Conservation (phyloP, 495 filamentous ascomycete species). For the Trichoderma parareesei region DNA sequence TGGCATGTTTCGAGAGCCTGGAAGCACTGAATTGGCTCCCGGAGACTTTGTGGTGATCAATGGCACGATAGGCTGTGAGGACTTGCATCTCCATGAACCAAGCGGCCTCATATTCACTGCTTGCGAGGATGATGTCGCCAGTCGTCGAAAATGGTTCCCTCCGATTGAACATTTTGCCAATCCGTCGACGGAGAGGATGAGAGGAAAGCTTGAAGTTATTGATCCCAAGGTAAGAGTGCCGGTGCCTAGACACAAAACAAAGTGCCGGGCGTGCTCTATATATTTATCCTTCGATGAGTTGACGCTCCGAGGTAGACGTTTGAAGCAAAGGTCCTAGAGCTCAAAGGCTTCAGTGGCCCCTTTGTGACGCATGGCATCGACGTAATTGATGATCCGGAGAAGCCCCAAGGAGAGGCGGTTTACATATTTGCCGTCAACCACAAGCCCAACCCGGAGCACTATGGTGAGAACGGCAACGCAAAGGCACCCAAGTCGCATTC, state of each 20-base stretch:
- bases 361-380: constrained; percentile 57
- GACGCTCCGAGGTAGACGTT: constrained; percentile 34
- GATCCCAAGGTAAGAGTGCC: constrained; percentile 37
- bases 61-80: constrained; percentile 51
- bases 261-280: not conserved
- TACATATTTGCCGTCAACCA: constrained; percentile 59
- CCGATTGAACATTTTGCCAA: constrained; percentile 34
- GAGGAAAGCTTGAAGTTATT: constrained; percentile 46
- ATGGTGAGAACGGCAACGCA: constrained; percentile 20
- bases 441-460: constrained; percentile 31
- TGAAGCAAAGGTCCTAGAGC: constrained; percentile 36
- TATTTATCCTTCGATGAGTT: not conserved
- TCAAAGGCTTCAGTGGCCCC: constrained; percentile 44
- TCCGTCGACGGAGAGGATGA: constrained; percentile 20
- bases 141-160: constrained; percentile 50
- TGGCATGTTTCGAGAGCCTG: constrained; percentile 21
- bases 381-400: constrained; percentile 39
- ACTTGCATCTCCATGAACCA: constrained; percentile 47
- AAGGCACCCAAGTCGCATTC: constrained; percentile 32
- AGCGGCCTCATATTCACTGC: constrained; percentile 48
- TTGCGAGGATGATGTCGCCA: constrained; percentile 40
- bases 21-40: constrained; percentile 8
- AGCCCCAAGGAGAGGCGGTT: constrained; percentile 36
- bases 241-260: not conserved
- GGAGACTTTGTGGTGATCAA: constrained; percentile 30